Conservation (phyloP, 2,329 filamentous ascomycete species). For the Myriosclerotinia curreyana region DNA sequence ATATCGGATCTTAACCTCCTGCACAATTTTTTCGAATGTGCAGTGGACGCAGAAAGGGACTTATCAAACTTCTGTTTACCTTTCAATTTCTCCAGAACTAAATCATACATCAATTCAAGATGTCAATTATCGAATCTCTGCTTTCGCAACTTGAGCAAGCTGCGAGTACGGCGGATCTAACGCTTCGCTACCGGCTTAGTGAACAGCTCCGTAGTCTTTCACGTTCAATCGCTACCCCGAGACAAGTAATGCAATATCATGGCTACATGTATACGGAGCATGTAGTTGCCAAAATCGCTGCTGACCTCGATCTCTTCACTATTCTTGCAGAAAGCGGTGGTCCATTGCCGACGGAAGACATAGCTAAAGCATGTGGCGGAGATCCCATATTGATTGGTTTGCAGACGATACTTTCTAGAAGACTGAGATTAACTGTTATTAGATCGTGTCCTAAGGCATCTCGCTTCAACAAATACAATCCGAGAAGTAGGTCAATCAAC, state of each 20-base stretch:
- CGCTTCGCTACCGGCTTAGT: neutral
- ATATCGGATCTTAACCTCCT: too few species aligned
- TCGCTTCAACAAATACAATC: neutral
- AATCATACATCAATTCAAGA: neutral
- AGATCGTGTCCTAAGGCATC: conserved; percentile 7
- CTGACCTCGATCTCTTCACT: neutral
- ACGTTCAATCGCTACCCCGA: conserved; percentile 11
- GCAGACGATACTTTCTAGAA: neutral
- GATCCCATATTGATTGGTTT: conserved; percentile 4
- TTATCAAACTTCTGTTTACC: neutral
- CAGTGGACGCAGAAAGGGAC: neutral
- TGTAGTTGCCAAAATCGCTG: neutral
- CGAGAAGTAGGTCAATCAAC: neutral
- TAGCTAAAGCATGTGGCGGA: neutral
- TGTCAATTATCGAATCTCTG: neutral
- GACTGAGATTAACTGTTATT: neutral
- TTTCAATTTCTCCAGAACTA: neutral
- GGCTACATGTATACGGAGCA: conserved; percentile 7
- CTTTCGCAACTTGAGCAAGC: conserved; percentile 6
- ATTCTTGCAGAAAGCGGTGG: neutral
- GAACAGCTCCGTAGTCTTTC: neutral
- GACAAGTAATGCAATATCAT: conserved; percentile 8
- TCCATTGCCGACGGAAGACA: neutral
- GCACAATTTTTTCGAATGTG: too few species aligned
- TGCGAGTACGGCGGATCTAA: neutral